phyloP scores from a whole-genome alignment of 2,329 filamentous ascomycete species.

The Penicillium nordicum region DNA sequence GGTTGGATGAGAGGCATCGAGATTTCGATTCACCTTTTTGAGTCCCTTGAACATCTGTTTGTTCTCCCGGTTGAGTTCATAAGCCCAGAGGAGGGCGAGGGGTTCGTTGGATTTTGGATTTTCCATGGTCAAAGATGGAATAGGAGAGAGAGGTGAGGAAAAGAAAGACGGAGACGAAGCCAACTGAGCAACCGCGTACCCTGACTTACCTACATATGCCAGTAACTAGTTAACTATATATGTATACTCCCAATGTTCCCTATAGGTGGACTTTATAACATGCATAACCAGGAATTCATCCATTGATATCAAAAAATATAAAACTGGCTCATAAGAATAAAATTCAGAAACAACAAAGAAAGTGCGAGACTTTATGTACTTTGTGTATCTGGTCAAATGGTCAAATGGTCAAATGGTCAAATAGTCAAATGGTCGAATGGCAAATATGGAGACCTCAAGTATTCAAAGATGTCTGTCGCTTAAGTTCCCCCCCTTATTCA shows the following conservation, averaged over 20 bases:
- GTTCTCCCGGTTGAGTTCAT: slow-evolving; percentile 2
- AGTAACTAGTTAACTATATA: no score
- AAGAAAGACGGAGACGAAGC: no score
- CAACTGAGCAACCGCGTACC: no score
- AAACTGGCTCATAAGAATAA: not conserved
- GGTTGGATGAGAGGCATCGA: not conserved
- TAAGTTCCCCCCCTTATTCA: not conserved
- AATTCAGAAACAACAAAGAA: not conserved
- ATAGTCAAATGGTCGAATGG: no score
- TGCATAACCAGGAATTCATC: no score
- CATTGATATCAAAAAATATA: no score
- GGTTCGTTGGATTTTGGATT: not conserved
- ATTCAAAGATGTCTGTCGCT: not conserved
- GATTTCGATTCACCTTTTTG: not conserved
- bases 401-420: not conserved
- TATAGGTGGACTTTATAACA: no score
- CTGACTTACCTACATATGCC: no score
- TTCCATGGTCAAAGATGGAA: not conserved
- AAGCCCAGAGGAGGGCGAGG: slow-evolving; percentile 4
- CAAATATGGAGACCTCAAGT: not conserved
- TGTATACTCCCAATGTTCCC: no score
- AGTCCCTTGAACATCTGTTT: slow-evolving; percentile 5
- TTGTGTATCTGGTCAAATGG: not conserved
- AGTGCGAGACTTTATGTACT: not conserved
- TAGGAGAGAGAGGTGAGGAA: no score